Evolutionary conservation across 2,329 filamentous ascomycete genomes (phyloP), one percentile per base, ranked within the genome.

Genomic region (Pseudogymnoascus destructans): DNA sequence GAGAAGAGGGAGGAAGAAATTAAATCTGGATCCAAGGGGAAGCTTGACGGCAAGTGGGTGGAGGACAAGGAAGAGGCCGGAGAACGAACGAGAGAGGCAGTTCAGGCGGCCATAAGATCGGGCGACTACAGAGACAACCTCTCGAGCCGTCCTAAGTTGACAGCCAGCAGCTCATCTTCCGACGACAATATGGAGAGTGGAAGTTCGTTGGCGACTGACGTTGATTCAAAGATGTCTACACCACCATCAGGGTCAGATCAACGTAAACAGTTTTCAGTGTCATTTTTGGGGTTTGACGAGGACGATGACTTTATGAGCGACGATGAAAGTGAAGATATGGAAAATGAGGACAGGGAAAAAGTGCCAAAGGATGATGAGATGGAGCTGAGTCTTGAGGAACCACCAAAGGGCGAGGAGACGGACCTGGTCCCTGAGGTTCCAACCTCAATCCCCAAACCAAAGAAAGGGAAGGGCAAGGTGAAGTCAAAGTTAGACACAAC

Each of bases 11-110:
- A 95, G 66, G 85, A 89, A 33, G 91, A 95, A 67, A 81, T 96
- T 57, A 85, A 81, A 70, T 83, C 84, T 61, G 89, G 88, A 8
- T 77, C 79, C 63, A 79, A 82, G 64, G 81, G 84, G 58, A 79
- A 85, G 70, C 72, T 96, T 38, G 89, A 96, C 67, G 89, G 89
- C 0, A 87, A 92, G 69, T 98, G 92, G 90, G 84, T 97, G 38
- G 93, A 98, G 70, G 86, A 89, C 63, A 95, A 95, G 71, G 91
- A 96, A 65, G 90, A 95, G 69, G 87, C 86, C 23, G 85, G 82
- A 63, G 89, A 95, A 73, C 86, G 87, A 70, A 92, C 90, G 0
- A 76, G 87, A 38, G 83, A 88, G 64, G 87, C 87, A 2, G 86
- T 92, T 5, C 68, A 86, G 42, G 81, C 79, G 55, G 85, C 82